Base-by-base conservation (phyloP, 352 stramenopile genomes). In the Phytophthora citrophthora region DNA sequence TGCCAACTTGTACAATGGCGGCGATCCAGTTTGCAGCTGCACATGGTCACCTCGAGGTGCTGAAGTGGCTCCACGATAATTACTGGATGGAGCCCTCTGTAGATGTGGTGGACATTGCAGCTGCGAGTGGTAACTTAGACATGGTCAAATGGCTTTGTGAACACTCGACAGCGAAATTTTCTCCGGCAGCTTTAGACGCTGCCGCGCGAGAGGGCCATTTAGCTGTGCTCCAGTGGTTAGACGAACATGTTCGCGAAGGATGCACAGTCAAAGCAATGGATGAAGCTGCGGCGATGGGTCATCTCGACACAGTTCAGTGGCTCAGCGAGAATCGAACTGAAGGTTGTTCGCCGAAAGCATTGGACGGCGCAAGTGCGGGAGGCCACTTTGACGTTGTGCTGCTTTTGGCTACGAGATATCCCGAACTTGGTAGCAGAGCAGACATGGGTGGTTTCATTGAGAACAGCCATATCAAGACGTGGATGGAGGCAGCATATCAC, bases 181-280 rank as follows among this genome's bases (percentile, higher is more conserved):
- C 70, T 4, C 26, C 53, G 11, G 47, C 43, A 26, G 68, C 63
- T 15, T 70, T 76, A 58, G 58, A 67, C 10, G 36, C 43, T 1
- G 63, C 68, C 9, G 63, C 63, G 3, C 59, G 32, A n/a, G 59
- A 65, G 39, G 68, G 68, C 0, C 58, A 68, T 49, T 55, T 76
- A 15, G 20, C 41, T 1, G 29, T 70, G 18, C 31, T 73, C 7
- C 47, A 72, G 49, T 76, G 68, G 63, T 16, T 76, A 24, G 53
- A 76, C 18, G 34, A 57, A 10, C 66, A 76, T 15, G 15, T 47
- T 5, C 36, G 27, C n/a, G 61, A 66, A 45, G 52, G 67, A n/a
- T 83, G 72, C 16, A 80, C 74, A 1, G 61, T 60, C 13, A 59
- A 70, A 3, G 68, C 74, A 11, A 69, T 83, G 41, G 61, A 83